These are phyloP conservation scores for Drechslerella coelobrocha DNA, from an alignment of 2,329 filamentous ascomycete species.

Conservation along the genomic window DNA sequence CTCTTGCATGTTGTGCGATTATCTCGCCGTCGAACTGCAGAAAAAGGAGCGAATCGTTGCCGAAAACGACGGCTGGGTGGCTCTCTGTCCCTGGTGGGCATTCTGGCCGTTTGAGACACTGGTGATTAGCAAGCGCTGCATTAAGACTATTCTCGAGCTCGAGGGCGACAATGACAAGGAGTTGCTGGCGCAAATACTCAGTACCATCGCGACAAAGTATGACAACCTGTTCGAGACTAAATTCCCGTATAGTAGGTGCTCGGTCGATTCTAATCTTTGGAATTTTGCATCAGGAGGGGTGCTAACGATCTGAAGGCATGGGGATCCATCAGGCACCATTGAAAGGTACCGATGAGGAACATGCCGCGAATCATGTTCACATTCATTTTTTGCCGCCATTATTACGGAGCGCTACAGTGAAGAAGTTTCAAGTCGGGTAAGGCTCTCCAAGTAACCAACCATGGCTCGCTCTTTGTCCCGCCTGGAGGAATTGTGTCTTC, in stretches of 20 bases:
- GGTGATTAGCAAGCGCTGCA: slow-evolving; percentile 82
- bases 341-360: slow-evolving; percentile 78
- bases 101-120: slow-evolving; percentile 97
- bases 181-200: slow-evolving; percentile 80
- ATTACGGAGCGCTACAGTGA: slow-evolving; percentile 87
- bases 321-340: slow-evolving; percentile 95
- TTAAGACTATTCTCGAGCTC: slow-evolving; percentile 83
- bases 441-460: slow-evolving; percentile 51
- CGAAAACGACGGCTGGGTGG: slow-evolving; percentile 82
- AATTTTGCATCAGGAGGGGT: background rate
- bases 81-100: slow-evolving; percentile 97
- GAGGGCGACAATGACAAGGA: slow-evolving; percentile 69
- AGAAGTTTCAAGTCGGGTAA: slow-evolving; percentile 89
- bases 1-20: slow-evolving; percentile 81
- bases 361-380: slow-evolving; percentile 84
- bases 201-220: slow-evolving; percentile 87
- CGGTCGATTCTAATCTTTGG: background rate
- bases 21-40: slow-evolving; percentile 78
- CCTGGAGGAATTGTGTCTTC: background rate
- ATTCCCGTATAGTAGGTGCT: slow-evolving; percentile 81
- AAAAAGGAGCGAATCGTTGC: slow-evolving; percentile 87
- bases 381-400: slow-evolving; percentile 98
- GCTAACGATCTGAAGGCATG: slow-evolving; percentile 66
- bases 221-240: slow-evolving; percentile 97
- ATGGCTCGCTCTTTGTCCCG: slow-evolving; percentile 12